Evolutionary conservation across 176 grass and related monocot species (phyloP), one percentile per base, ranked within the genome.

Genomic region (Chloris gayana): DNA sequence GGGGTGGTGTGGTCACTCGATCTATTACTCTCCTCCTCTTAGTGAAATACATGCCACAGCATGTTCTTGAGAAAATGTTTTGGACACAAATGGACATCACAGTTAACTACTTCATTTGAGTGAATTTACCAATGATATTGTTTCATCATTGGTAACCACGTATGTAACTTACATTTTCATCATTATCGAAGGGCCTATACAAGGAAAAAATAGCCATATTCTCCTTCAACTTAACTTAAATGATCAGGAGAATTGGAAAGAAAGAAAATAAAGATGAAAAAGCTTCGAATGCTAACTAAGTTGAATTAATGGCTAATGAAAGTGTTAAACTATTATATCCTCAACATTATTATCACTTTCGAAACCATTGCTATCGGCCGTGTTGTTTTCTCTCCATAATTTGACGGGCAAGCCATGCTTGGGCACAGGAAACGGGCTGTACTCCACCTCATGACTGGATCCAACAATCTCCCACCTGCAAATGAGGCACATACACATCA

Each of bases 401-500:
- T 80, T 96, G 6, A 67, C 70, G 18, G 78, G 88, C 41, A 99
- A 44, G 10, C 97, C 97, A 18, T 91, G 72, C 64, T 93, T 91
- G n/a, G 97, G 97, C 14, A 99, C 85, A 19, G 97, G 97, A 84
- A 99, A 99, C n/a, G 97, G 97, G 51, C 87, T 87, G 84, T 91
- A 96, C 91, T 99, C 93, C 19, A 91, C 80, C 76, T 93, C 93
- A 61, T 80, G 84, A 1, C 73, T 61, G 32, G 84, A 86, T 49
- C 69, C 93, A 65, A 82, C 42, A 3, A 90, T 72, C 69, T 99
- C 88, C 76, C 84, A 99, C 77, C 93, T 99, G 87, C 86, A 86
- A 80, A 69, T 58, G 1, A 82, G 75, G 29, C 57, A 90, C 11
- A 35, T 26, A 77, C 18, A 50, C 33, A 51, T 45, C 27, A 46